Percentiles rank a stretch among this genome's conserved stretches.
Conservation (phyloP, 2,329 filamentous ascomycete genomes). For the Cordyceps farinosa region DNA sequence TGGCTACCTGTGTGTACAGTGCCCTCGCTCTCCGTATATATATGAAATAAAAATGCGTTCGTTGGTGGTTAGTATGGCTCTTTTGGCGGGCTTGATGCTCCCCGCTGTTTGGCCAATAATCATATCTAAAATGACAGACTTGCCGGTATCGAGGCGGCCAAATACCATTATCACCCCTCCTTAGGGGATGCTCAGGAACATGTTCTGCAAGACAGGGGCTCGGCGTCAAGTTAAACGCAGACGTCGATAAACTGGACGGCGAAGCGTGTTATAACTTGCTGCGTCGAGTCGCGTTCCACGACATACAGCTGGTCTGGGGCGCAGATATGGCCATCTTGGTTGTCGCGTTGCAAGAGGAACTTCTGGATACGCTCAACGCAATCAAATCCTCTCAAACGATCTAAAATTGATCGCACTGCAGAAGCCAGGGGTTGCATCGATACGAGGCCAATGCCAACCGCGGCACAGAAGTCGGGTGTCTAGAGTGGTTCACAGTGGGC, state of each 20-base stretch:
- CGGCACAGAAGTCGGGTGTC: background rate
- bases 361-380: background rate
- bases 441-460: background rate
- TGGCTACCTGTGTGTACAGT: too few relatives aligned
- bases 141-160: background rate
- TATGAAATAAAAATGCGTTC: too few relatives aligned
- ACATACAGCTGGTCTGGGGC: background rate
- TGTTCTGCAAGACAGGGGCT: background rate
- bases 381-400: background rate
- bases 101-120: background rate
- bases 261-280: background rate
- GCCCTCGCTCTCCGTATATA: too few relatives aligned
- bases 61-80: too few relatives aligned
- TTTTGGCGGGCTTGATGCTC: background rate
- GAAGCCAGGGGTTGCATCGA: background rate
- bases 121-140: background rate
- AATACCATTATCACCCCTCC: background rate
- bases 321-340: background rate
- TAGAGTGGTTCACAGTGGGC: background rate
- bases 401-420: background rate
- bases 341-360: background rate
- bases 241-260: background rate
- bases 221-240: background rate
- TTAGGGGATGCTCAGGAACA: background rate
- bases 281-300: background rate